Base-by-base conservation (phyloP, 2,329 filamentous ascomycete genomes). In the Trichoderma harzianum region DNA sequence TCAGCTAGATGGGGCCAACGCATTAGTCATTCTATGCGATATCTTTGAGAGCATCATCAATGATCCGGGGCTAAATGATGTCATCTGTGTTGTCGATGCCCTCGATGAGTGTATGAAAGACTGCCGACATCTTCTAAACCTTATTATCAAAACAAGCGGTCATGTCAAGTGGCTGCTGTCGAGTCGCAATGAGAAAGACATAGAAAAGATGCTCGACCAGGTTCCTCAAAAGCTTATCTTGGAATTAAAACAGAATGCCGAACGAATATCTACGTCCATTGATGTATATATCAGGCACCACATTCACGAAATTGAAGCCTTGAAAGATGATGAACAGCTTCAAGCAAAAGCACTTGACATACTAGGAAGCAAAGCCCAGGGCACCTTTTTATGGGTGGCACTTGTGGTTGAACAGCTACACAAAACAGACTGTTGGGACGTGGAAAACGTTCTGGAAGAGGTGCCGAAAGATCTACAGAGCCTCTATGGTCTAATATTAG, bases 1-100 rank as follows among this genome's bases (percentile, higher is more conserved):
- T 0, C 73, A 83, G 0, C 86, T 87, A 61, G 77, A 84, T 18
- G 82, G 80, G 51, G 12, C 51, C 0, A 83, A 83, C 76, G 78
- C 79, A 1, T 84, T 79, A 76, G 30, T 76, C 55, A 75, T 77
- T 3, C 60, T 87, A 3, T 78, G 74, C 0, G 69, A 78, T 1
- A 81, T 86, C 3, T 79, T 87, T 1, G 72, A 18, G 2, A 72
- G 14, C 0, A 73, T 74, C 6, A 83, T 86, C 11, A 72, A 78
- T 12, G 82, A 85, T 66, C 70, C 72, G 2, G 82, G 3, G 8
- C 74, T 1, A 12, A 30, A 73, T 7, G 0, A 78, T 76, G 0
- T 78, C 11, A 75, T 87, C 57, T 83, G 86, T 75, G 84, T 83
- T 5, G 34, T 64, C 2, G 61, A 64, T 28, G 61, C 61, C 0